Conservation (phyloP, 495 filamentous ascomycete species). For the Hypoxylon subgilvum region DNA sequence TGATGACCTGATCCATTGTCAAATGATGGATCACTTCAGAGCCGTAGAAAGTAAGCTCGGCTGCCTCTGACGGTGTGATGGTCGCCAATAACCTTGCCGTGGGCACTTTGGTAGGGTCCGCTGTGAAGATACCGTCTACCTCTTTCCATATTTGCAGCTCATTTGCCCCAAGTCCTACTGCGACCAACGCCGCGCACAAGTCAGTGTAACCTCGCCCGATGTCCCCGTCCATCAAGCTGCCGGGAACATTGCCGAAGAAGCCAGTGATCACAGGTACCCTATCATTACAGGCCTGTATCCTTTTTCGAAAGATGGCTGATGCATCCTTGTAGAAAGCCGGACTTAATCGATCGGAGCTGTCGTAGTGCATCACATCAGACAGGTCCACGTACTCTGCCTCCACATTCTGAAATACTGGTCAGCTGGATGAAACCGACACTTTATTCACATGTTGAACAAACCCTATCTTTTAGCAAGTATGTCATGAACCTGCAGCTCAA, state of each 20-base stretch:
- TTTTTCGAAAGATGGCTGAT: constrained; percentile 66
- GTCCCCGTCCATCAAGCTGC: constrained; percentile 74
- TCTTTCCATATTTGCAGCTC: constrained; percentile 95
- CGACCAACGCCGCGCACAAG: constrained; percentile 81
- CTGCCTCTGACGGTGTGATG: constrained; percentile 86
- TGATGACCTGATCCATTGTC: constrained; percentile 98
- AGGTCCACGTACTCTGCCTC: constrained; percentile 87
- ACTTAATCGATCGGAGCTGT: constrained; percentile 66
- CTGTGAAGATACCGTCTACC: constrained; percentile 89
- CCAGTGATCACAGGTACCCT: constrained; percentile 80
- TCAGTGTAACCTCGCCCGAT: constrained; percentile 90
- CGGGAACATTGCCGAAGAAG: constrained; percentile 87
- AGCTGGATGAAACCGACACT: background rate
- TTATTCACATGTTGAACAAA: constrained; percentile 14
- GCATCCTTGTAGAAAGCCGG: constrained; percentile 81
- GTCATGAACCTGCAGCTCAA: constrained; percentile 88
- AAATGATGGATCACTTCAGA: constrained; percentile 97
- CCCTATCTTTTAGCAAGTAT: constrained; percentile 72
- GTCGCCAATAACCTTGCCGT: constrained; percentile 75
- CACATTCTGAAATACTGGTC: constrained; percentile 58
- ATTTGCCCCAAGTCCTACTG: constrained; percentile 75
- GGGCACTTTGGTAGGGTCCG: constrained; percentile 85
- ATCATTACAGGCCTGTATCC: constrained; percentile 71
- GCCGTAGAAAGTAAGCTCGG: constrained; percentile 90
- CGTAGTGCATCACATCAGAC: constrained; percentile 72